A percentile compares a stretch with the other conserved stretches of the same genome.
Evolutionary conservation across 345 rosid genomes (phyloP).

Genomic region (Aethionema arabicum): DNA sequence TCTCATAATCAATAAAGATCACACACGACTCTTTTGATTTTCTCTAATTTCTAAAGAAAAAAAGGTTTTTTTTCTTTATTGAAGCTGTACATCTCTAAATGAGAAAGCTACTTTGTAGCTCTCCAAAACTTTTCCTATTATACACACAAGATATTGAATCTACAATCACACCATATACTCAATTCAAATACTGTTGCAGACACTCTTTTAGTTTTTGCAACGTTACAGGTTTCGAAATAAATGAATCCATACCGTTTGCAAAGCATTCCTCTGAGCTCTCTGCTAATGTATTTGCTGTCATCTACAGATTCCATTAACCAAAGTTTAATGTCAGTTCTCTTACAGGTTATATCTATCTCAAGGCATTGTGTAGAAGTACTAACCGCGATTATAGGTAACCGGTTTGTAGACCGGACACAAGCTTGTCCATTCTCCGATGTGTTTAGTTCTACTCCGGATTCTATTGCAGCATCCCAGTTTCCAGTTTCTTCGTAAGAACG

Average conservation of each 20-base stretch:
- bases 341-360: background rate
- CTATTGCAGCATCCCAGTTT: slow-evolving; percentile 71
- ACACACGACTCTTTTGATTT: background rate
- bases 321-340: slow-evolving; percentile 14
- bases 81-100: slow-evolving; percentile 38
- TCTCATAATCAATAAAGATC: slow-evolving; percentile 9
- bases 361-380: slow-evolving; percentile 26
- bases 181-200: slow-evolving; percentile 56
- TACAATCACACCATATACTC: slow-evolving; percentile 38
- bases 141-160: slow-evolving; percentile 41
- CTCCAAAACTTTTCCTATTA: slow-evolving; percentile 63
- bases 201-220: slow-evolving; percentile 76
- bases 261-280: slow-evolving; percentile 93
- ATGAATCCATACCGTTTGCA: slow-evolving; percentile 82
- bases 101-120: slow-evolving; percentile 34
- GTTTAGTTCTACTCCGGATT: slow-evolving; percentile 63
- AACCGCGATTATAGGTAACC: slow-evolving; percentile 86
- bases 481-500: slow-evolving; percentile 86
- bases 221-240: slow-evolving; percentile 87
- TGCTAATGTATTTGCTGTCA: slow-evolving; percentile 91
- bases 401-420: slow-evolving; percentile 27
- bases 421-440: slow-evolving; percentile 12
- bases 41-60: slow-evolving; percentile 32
- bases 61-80: slow-evolving; percentile 19
- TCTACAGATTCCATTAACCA: slow-evolving; percentile 45